These are phyloP conservation scores for Tagetes patula DNA, from an alignment of 129 eudicot species.

Conservation along the genomic window DNA sequence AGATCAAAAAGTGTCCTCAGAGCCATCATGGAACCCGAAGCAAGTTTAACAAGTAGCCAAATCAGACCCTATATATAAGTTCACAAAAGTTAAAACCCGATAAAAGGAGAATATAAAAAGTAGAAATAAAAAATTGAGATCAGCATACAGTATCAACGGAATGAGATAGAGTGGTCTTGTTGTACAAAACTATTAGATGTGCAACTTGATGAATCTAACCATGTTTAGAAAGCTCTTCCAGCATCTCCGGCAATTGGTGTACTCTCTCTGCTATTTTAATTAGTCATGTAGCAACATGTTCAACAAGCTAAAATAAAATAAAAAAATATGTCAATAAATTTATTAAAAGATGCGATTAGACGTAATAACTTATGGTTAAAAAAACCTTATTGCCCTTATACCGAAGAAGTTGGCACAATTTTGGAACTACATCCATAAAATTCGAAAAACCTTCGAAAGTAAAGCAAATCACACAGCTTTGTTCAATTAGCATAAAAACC, in stretches of 20 bases:
- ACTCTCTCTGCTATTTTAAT: slow-evolving; percentile 69
- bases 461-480: background rate
- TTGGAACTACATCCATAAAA: slow-evolving; percentile 89
- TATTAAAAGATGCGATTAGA: slow-evolving; percentile 1
- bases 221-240: slow-evolving; percentile 78
- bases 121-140: background rate
- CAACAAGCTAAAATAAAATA: slow-evolving; percentile 77
- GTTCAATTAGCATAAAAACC: background rate
- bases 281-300: slow-evolving; percentile 78
- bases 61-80: slow-evolving; percentile 61
- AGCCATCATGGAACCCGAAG: slow-evolving; percentile 78
- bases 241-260: slow-evolving; percentile 47
- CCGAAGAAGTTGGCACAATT: slow-evolving; percentile 82
- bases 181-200: slow-evolving; percentile 69
- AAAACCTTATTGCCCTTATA: slow-evolving; percentile 84
- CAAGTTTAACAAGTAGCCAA: slow-evolving; percentile 78
- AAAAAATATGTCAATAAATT: slow-evolving; percentile 21
- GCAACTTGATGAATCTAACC: slow-evolving; percentile 76
- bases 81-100: slow-evolving; percentile 3
- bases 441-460: slow-evolving; percentile 62
- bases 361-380: background rate
- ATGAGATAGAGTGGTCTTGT: slow-evolving; percentile 58
- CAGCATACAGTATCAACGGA: slow-evolving; percentile 63
- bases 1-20: slow-evolving; percentile 68
- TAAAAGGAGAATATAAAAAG: background rate